Conservation (phyloP, 2,329 filamentous ascomycete species). For the Colletotrichum somersetense region DNA sequence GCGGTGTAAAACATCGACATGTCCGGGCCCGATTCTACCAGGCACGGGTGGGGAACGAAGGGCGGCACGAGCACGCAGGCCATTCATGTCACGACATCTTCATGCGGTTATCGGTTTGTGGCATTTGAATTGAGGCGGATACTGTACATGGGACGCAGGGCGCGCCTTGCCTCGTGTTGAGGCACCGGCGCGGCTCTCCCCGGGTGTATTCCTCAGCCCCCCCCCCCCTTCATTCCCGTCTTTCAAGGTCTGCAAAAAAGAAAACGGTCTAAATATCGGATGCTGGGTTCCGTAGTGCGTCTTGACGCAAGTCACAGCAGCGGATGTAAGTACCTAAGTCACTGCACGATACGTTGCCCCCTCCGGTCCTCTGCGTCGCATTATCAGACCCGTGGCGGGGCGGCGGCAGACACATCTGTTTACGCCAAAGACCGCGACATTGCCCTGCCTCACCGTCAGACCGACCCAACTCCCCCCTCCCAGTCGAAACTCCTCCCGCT, state of each 20-base stretch:
- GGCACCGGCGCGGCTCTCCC: too few species aligned
- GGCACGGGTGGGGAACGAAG: too few species aligned
- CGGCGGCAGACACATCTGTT: slow-evolving; percentile 16
- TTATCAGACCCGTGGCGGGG: slow-evolving; percentile 3
- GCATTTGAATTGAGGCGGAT: slow-evolving; percentile 6
- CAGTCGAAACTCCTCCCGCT: background rate
- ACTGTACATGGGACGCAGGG: slow-evolving; percentile 17
- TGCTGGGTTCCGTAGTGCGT: slow-evolving; percentile 1
- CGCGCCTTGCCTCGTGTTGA: too few species aligned
- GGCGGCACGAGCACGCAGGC: too few species aligned
- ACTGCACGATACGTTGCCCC: background rate
- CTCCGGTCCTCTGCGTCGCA: slow-evolving; percentile 4
- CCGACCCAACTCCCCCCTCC: too few species aligned
- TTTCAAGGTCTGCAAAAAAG: background rate
- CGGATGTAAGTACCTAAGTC: background rate
- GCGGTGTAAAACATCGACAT: background rate
- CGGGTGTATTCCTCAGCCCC: too few species aligned
- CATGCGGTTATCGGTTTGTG: slow-evolving; percentile 2
- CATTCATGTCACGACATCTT: background rate
- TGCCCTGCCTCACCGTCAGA: background rate
- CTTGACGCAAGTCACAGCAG: background rate
- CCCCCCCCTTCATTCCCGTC: too few species aligned
- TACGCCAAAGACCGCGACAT: background rate
- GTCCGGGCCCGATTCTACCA: too few species aligned
- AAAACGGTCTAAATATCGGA: slow-evolving; percentile 10